Base-by-base conservation (phyloP, 176 grass and related monocot species). In the Carex littledalei region DNA sequence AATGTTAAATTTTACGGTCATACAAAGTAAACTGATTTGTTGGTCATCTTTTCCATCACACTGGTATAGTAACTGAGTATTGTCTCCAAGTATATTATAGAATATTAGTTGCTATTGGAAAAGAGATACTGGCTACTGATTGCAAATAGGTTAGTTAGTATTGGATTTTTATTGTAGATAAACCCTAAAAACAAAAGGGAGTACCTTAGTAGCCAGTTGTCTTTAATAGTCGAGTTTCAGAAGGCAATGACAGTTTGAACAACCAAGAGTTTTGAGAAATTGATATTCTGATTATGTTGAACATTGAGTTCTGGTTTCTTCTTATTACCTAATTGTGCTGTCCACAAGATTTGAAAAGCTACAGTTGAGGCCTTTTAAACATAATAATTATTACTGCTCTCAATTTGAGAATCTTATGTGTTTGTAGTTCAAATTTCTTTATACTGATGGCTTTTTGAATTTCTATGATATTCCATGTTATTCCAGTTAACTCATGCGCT, bases 401-500 rank as follows among this genome's bases (percentile, higher is more conserved):
- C 14, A 41, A 7, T 68, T 37, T 43, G 67, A 70, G 15, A 70
- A 41, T 9, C 67, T 43, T 16, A n/a, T 18, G 35, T 41, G 34
- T 39, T 70, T 41, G 6, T 43, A 41, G 16, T 37, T 39, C 13
- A 68, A 34, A 15, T 37, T 68, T 17, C 59, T 37, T 4, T 9
- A 63, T 0, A 77, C 73, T 55, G 73, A 77, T 77, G 49, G 8
- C 11, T 16, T 17, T 55, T 32, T 77, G 5, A 54, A 76, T 21
- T 59, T 73, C 34, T 37, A 80, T 61, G 59, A 21, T 89, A 87
- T 70, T 77, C 55, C 39, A 84, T 84, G 41, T 80, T 64, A 89
- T 92, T 94, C 67, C 88, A 95, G 96, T 87, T 98, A 80, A 92
- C 88, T 4, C 91, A 92, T 68, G 85, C 91, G 22, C 96, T 98